These are phyloP conservation scores for Euphorbia peplus DNA, from an alignment of 345 rosid species.

Conservation along the genomic window DNA sequence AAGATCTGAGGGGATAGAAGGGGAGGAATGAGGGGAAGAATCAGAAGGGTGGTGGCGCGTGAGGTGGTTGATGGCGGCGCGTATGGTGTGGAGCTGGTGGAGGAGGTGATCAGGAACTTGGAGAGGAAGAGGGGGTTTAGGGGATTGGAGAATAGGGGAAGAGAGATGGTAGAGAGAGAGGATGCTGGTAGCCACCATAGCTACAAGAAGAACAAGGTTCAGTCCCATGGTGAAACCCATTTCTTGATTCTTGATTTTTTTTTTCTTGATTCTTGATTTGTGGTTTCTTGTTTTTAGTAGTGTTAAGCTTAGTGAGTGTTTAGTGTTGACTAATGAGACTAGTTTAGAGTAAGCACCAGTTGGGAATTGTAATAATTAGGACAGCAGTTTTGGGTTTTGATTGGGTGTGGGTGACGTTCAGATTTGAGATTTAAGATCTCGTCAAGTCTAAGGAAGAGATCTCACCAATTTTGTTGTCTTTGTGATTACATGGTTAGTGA, in stretches of 20 bases:
- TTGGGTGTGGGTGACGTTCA: background rate
- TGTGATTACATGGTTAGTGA: background rate
- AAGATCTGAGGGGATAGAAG: conserved; percentile 62
- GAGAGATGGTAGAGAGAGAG: conserved; percentile 96
- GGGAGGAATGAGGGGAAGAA: conserved; percentile 21
- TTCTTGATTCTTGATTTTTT: background rate
- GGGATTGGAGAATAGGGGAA: conserved; percentile 55
- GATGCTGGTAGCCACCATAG: conserved; percentile 96
- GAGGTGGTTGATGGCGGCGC: conserved; percentile 93
- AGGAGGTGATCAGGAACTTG: conserved; percentile 79
- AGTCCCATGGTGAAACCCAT: conserved; percentile 94
- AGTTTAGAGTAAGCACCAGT: background rate
- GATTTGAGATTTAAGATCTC: background rate
- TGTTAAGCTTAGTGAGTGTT: background rate
- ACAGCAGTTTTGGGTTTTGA: background rate
- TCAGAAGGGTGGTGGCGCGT: conserved; percentile 59
- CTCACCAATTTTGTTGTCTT: background rate
- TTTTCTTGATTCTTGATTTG: background rate
- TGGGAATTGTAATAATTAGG: background rate
- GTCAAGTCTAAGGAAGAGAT: background rate
- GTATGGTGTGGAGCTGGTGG: conserved; percentile 77
- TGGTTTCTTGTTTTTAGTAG: background rate
- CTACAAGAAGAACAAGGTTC: conserved; percentile 69
- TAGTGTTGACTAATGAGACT: background rate
- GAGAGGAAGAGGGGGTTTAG: conserved; percentile 41